Base-by-base conservation (phyloP, 352 stramenopile species). In the Pythium scleroteichum region DNA sequence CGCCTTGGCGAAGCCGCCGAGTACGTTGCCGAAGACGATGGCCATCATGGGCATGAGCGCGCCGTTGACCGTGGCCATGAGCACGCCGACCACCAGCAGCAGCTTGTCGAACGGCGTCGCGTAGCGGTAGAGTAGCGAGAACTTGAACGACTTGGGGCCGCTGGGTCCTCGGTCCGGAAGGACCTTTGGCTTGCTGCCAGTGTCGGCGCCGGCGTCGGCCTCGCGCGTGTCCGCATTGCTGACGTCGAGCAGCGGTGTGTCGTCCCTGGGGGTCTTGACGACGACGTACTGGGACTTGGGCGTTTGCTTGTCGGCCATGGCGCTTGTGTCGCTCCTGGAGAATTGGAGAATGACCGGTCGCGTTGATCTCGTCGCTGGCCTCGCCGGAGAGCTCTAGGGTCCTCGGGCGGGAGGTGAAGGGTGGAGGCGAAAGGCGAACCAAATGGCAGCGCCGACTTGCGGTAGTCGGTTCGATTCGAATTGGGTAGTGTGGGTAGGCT, bases 41-140 rank as follows among this genome's bases (percentile, higher is more conserved):
- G 68, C 67, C 74, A 82, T 79, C 35, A 68, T 64, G n/a, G 71
- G 73, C 41, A 77, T 71, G 13, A 75, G 33, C 20, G 64, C 59
- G 20, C 73, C 73, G 53, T 73, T 77, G 8, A 50, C 41, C 10
- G 19, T 52, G 14, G 73, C 55, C 8, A 47, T 35, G 20, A 73
- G 4, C 14, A 75, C 16, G 9, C 64, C 69, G 22, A 71, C 8
- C 6, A 26, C 45, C 12, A 82, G 46, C 17, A 63, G 39, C 17
- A 68, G 7, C 44, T 71, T 72, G 67, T 82, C 73, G 0, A 53
- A 53, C 2, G 46, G 45, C 22, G 62, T 73, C n/a, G 67, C 66
- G 52, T 66, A 78, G 3, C 71, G 61, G 29, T 75, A 78, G 23
- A 78, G 60, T 23, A 14, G 17, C 4, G n/a, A 4, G 20, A 68